Base-by-base conservation (phyloP, 352 stramenopile species). In the Hyphochytrium catenoides region DNA sequence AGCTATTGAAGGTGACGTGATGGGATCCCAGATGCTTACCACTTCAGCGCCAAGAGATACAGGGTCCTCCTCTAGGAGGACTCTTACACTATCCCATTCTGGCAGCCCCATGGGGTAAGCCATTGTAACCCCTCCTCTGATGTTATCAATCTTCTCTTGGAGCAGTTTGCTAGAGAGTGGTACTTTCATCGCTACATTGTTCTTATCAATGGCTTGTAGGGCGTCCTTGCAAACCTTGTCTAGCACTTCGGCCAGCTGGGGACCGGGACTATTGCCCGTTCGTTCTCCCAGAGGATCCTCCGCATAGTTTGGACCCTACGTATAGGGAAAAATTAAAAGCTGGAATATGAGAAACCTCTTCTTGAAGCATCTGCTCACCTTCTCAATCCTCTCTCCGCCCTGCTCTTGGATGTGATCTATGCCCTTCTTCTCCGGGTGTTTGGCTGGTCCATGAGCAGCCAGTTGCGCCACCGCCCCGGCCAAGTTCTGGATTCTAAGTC, bases 41-140 rank as follows among this genome's bases (percentile, higher is more conserved):
- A 16, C 24, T 55, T 43, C 20, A 51, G 31, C 14, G 43, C 55
- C 19, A 45, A 43, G 34, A 51, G 55, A n/a, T n/a, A n/a, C n/a
- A n/a, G n/a, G n/a, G 17, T 54, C 52, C 15, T 48, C 59, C 24
- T 94, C 78, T 36, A 95, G 51, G 35, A 84, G 59, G 17, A 71
- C 52, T 43, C 64, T 59, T 16, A 92, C 61, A 3, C 74, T 57
- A 53, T 96, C 83, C 50, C 76, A 74, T 17, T 64, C 47, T 12
- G 86, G 81, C 11, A 96, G 55, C 0, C 82, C 86, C 74, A 90
- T 91, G 5, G 86, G 86, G 49, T 89, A 96, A n/a, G 75, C 75
- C 59, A 87, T 90, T 39, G 62, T 84, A 21, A 94, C 72, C 6
- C 77, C 77, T 14, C 74, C 78, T 4, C 74, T 57, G 26, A 93